Evolutionary conservation across 2,329 filamentous ascomycete species (phyloP).

Genomic region (Thelonectria rubi): DNA sequence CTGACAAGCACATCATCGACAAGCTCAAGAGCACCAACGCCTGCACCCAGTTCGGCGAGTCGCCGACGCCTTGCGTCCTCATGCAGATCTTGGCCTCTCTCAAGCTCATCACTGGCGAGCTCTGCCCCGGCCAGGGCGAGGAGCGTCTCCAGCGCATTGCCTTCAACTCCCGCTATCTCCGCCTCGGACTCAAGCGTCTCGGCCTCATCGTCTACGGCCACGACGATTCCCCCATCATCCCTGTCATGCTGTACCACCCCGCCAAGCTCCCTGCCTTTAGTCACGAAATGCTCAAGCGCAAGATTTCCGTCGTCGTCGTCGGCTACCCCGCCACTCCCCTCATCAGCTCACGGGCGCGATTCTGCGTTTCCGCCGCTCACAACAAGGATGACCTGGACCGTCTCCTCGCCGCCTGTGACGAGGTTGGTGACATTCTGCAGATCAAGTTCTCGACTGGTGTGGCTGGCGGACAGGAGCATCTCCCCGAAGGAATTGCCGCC

Average conservation of each 20-base stretch:
- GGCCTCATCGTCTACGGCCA: slow-evolving; percentile 97
- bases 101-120: slow-evolving; percentile 87
- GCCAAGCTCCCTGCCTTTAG: slow-evolving; percentile 99
- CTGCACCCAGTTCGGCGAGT: slow-evolving; percentile 86
- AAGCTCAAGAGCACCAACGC: slow-evolving; percentile 89
- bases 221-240: slow-evolving; percentile 97
- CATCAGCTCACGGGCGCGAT: slow-evolving; percentile 91
- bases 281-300: slow-evolving; percentile 97
- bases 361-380: slow-evolving; percentile 95
- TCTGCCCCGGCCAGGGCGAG: slow-evolving; percentile 90
- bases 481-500: slow-evolving; percentile 74
- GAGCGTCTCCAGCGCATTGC: slow-evolving; percentile 95
- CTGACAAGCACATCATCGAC: slow-evolving; percentile 89
- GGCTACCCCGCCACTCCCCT: slow-evolving; percentile 96
- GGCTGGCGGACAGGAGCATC: slow-evolving; percentile 83
- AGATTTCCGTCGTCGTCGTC: slow-evolving; percentile 96
- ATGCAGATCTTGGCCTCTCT: slow-evolving; percentile 90
- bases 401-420: slow-evolving; percentile 86
- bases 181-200: slow-evolving; percentile 93
- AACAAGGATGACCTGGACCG: slow-evolving; percentile 98
- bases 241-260: slow-evolving; percentile 94
- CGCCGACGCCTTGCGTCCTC: slow-evolving; percentile 85
- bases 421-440: slow-evolving; percentile 90
- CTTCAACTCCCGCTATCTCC: slow-evolving; percentile 98
- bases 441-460: slow-evolving; percentile 97